These are phyloP conservation scores for Strobilomyces echinocephalus DNA, from an alignment of 768 basidiomycete genomes.

Conservation along the genomic window DNA sequence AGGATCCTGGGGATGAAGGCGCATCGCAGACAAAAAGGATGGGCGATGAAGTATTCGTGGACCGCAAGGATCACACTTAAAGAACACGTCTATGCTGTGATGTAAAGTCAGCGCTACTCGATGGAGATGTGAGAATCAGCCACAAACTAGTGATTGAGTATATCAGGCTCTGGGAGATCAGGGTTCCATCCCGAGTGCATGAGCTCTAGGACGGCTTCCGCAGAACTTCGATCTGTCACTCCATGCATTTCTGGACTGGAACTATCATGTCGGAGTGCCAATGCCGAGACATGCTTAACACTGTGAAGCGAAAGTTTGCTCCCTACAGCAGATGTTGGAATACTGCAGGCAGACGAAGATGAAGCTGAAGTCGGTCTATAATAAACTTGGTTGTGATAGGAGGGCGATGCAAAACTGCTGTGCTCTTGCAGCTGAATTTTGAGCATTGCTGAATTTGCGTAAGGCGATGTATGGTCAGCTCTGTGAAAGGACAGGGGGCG, in stretches of 20 bases:
- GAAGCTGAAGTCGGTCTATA: constrained; percentile 19
- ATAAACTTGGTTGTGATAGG: constrained; percentile 14
- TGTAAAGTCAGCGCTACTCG: constrained; percentile 8
- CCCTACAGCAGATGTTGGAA: constrained; percentile 7
- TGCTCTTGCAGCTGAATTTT: constrained; percentile 59
- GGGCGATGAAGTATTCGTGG: constrained; percentile 79
- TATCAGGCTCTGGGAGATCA: constrained; percentile 72
- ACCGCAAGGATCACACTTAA: constrained; percentile 82
- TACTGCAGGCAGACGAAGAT: constrained; percentile 17
- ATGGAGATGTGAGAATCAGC: constrained; percentile 7
- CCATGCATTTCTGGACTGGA: constrained; percentile 49
- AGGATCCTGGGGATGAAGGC: constrained; percentile 72
- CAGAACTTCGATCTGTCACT: constrained; percentile 33
- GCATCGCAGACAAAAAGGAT: constrained; percentile 75
- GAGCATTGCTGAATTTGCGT: constrained; percentile 47
- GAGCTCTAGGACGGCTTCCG: constrained; percentile 60
- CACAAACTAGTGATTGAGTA: constrained; percentile 74
- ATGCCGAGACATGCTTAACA: constrained; percentile 1
- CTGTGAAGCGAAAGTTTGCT: constrained; percentile 2
- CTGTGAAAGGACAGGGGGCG: constrained; percentile 14
- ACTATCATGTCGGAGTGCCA: constrained; percentile 38
- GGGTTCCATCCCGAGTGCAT: constrained; percentile 80
- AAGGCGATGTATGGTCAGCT: constrained; percentile 5
- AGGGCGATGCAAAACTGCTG: constrained; percentile 31
- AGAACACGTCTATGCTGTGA: constrained; percentile 78